Percentiles rank a stretch among this genome's conserved stretches.
Conservation (phyloP, 208 protist genomes). For the Acanthamoeba healyi region DNA sequence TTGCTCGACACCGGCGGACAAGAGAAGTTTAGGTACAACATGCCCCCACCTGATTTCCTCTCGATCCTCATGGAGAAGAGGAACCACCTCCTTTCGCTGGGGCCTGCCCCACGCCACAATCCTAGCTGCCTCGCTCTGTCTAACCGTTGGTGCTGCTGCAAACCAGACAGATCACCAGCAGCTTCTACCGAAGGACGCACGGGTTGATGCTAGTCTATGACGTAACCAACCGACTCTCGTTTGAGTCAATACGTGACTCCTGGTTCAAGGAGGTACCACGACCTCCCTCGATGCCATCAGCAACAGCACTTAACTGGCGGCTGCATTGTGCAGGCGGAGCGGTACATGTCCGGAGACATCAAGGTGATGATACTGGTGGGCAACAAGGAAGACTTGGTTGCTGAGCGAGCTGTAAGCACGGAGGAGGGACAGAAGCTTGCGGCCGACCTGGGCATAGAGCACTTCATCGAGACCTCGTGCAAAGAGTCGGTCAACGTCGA, state of each 20-base stretch:
- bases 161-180: background rate
- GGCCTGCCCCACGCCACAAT: too few relatives aligned
- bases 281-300: background rate
- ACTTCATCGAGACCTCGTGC: background rate
- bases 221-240: background rate
- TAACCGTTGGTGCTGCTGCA: too few relatives aligned
- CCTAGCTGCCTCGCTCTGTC: too few relatives aligned
- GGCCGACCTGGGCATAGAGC: background rate
- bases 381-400: background rate
- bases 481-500: conserved; percentile 6
- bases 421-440: background rate
- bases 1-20: background rate
- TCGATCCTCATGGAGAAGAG: too few relatives aligned
- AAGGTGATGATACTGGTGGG: conserved; percentile 5
- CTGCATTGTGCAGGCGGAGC: background rate
- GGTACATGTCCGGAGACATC: background rate
- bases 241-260: background rate
- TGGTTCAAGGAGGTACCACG: background rate
- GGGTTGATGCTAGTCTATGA: background rate
- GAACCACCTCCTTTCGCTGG: too few relatives aligned
- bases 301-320: background rate
- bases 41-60: too few relatives aligned
- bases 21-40: background rate
- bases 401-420: background rate
- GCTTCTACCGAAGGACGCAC: background rate